Evolutionary conservation across 495 filamentous ascomycete genomes (phyloP).

Genomic region (Aspergillus kassunensis): DNA sequence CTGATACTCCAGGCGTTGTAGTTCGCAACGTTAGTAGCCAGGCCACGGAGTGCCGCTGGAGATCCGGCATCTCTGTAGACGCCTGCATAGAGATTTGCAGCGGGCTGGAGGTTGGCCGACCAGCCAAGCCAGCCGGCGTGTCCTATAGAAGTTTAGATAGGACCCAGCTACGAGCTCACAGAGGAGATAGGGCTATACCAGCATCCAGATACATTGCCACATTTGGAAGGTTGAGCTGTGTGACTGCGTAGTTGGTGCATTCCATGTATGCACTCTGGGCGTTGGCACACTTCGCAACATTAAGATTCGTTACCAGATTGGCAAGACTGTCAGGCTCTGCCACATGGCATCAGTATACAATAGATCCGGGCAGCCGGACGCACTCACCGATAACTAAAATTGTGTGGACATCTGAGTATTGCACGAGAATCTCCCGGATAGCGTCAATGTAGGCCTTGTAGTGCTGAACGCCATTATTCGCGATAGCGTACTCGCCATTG

Average conservation of each 20-base stretch:
- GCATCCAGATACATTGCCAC: slow-evolving; percentile 83
- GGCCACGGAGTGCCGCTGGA: slow-evolving; percentile 64
- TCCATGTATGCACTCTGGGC: slow-evolving; percentile 62
- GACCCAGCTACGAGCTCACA: too few relatives aligned
- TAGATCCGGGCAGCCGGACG: slow-evolving; percentile 27
- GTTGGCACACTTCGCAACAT: slow-evolving; percentile 58
- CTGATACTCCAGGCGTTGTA: slow-evolving; percentile 62
- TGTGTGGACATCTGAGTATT: slow-evolving; percentile 30
- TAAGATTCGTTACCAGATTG: slow-evolving; percentile 74
- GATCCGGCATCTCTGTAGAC: slow-evolving; percentile 63
- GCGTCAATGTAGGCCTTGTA: slow-evolving; percentile 73
- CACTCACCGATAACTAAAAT: slow-evolving; percentile 51
- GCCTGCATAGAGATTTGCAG: slow-evolving; percentile 62
- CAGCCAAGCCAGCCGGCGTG: slow-evolving; percentile 76
- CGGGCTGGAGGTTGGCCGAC: slow-evolving; percentile 70
- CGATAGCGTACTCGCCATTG: slow-evolving; percentile 69
- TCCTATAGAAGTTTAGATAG: slow-evolving; percentile 15
- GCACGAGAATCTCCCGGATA: slow-evolving; percentile 29
- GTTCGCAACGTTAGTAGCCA: slow-evolving; percentile 76
- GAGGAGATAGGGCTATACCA: slow-evolving; percentile 30
- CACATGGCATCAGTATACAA: slow-evolving; percentile 30
- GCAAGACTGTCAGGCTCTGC: slow-evolving; percentile 73
- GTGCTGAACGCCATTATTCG: slow-evolving; percentile 49
- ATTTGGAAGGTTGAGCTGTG: slow-evolving; percentile 68
- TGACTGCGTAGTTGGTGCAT: slow-evolving; percentile 68